These are phyloP conservation scores for Neofusicoccum ribis DNA, from an alignment of 2,329 filamentous ascomycete genomes.

Conservation along the genomic window DNA sequence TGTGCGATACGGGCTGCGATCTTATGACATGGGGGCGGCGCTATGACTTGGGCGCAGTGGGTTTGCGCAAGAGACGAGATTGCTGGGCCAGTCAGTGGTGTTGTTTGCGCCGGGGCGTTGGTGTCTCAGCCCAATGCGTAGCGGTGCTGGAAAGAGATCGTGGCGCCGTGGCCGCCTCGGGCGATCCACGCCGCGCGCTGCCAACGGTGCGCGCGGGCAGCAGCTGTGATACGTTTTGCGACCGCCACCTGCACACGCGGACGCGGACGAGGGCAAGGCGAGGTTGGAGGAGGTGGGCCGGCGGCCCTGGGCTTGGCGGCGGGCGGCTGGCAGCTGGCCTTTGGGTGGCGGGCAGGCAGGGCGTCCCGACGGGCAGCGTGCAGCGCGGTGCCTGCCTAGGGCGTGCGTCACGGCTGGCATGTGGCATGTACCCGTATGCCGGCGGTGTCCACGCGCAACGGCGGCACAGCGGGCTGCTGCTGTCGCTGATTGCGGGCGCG, in stretches of 20 bases:
- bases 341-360: neutral
- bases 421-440: neutral
- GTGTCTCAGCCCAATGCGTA: slow-evolving; percentile 12
- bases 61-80: slow-evolving; percentile 17
- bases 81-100: slow-evolving; percentile 16
- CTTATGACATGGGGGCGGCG: slow-evolving; percentile 17
- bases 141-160: slow-evolving; percentile 13
- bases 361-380: slow-evolving; percentile 3
- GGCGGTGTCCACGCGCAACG: slow-evolving; percentile 11
- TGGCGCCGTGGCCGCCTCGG: slow-evolving; percentile 10
- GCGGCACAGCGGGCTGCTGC: slow-evolving; percentile 2
- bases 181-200: slow-evolving; percentile 1
- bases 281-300: slow-evolving; percentile 2
- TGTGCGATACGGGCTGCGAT: slow-evolving; percentile 17
- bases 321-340: neutral
- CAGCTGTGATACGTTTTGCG: slow-evolving; percentile 15
- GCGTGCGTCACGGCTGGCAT: neutral
- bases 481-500: neutral
- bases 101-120: slow-evolving; percentile 8
- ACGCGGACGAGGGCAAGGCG: slow-evolving; percentile 3
- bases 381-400: too few species aligned
- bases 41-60: slow-evolving; percentile 8
- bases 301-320: slow-evolving; percentile 14
- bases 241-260: slow-evolving; percentile 17
- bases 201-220: slow-evolving; percentile 1